Conservation (phyloP, 805 yeast species). For the Metschnikowia matae region DNA sequence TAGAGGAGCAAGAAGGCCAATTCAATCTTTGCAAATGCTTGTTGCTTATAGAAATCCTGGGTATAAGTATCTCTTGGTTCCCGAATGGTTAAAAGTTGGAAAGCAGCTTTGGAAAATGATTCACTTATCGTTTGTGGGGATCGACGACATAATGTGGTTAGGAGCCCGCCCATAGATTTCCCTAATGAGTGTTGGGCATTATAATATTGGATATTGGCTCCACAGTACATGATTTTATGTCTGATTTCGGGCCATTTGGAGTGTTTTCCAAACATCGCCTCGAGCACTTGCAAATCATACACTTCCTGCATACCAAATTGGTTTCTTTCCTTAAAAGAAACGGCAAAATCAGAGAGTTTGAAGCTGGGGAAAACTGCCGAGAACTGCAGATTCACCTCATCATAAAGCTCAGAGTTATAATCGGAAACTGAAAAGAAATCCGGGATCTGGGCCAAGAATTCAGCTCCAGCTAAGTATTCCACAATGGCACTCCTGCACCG, state of each 20-base stretch:
- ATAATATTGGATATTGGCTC: constrained; percentile 59
- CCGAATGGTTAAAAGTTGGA: constrained; percentile 49
- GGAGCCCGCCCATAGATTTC: constrained; percentile 72
- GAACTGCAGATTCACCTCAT: constrained; percentile 44
- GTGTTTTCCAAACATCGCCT: constrained; percentile 43
- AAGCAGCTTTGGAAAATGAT: constrained; percentile 31
- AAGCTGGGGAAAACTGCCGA: constrained; percentile 44
- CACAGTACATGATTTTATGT: constrained; percentile 50
- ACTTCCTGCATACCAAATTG: constrained; percentile 50
- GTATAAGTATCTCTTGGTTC: constrained; percentile 49
- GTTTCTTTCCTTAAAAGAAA: constrained; percentile 40
- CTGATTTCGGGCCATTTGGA: constrained; percentile 34
- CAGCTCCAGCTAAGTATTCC: constrained; percentile 34
- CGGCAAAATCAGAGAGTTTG: constrained; percentile 49
- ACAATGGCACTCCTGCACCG: constrained; percentile 41
- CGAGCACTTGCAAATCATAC: constrained; percentile 62
- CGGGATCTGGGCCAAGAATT: constrained; percentile 30
- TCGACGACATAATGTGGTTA: constrained; percentile 58
- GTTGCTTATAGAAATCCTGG: constrained; percentile 39
- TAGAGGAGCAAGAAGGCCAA: constrained; percentile 53
- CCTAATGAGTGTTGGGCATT: constrained; percentile 67
- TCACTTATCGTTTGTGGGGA: constrained; percentile 13
- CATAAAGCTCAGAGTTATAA: constrained; percentile 45
- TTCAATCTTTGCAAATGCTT: constrained; percentile 62
- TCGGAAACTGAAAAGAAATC: constrained; percentile 41